Evolutionary conservation across 768 basidiomycete species (phyloP), one percentile per base, ranked within the genome.

Genomic region (Amanita polypyramis): DNA sequence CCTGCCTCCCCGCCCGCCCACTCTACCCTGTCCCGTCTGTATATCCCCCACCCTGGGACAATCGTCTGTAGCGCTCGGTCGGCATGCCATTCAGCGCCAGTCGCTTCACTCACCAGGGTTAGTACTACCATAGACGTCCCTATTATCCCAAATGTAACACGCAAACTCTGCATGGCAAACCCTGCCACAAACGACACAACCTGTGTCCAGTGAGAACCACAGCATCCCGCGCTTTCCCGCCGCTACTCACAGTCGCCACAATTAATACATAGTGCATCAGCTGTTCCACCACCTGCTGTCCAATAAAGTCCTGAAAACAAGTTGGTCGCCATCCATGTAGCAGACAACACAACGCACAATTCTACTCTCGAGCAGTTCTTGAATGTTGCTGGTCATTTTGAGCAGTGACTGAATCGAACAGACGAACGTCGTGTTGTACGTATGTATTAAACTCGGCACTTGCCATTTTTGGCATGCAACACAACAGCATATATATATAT

Each of bases 31-130:
- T 85, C 72, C 11, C 60, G 61, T 53, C 79, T 82, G 64, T 70
- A 84, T 62, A 75, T 65, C 0, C 79, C 74, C 86, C 86, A 89
- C 7, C 80, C 79, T 0, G 85, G 86, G 3, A 88, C 51, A 10
- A 79, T 67, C 40, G 70, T 61, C 85, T 87, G 52, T 14, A 41
- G 17, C 32, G n/a, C n/a, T 35, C 6, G 30, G 42, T 40, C n/a
- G n/a, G n/a, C 51, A 19, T 12, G 25, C 12, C 19, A 40, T 39
- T 45, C 8, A 10, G 19, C 19, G 37, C 15, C 37, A 19, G 20
- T 10, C 14, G 9, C 37, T 12, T 11, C n/a, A 63, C 71, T 56
- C 53, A 77, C 77, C 54, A 75, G 38, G 3, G 65, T 61, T n/a
- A 76, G 61, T 9, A 66, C 52, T 2, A 66, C 44, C 7, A 67